A percentile compares a stretch with the other conserved stretches of the same genome.
Conservation (phyloP, 768 basidiomycete species). For the Lyophyllum decastes region DNA sequence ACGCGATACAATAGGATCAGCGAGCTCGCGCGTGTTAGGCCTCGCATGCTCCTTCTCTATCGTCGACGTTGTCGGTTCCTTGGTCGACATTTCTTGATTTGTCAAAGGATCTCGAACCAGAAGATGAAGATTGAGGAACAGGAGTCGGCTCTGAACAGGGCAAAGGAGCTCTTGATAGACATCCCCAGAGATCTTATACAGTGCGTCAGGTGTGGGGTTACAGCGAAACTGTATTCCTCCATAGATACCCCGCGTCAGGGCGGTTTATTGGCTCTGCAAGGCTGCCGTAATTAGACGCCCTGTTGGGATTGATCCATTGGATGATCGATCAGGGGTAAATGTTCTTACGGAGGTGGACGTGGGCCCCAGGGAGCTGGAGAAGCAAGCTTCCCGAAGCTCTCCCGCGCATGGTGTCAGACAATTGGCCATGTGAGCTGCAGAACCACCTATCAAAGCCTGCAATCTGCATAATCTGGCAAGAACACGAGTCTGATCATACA, state of each 20-base stretch:
- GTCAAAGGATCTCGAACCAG: neutral
- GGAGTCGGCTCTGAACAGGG: neutral
- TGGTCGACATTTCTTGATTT: conserved; percentile 7
- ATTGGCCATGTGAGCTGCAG: neutral
- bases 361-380: conserved; percentile 3
- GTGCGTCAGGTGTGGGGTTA: neutral
- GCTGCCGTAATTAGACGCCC: neutral
- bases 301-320: neutral
- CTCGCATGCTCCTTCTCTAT: conserved; percentile 8
- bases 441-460: neutral
- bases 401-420: neutral
- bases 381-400: neutral
- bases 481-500: neutral
- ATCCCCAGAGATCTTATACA: neutral
- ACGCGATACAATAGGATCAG: conserved; percentile 38
- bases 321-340: neutral
- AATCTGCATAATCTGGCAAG: neutral
- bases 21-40: conserved; percentile 7
- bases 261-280: neutral
- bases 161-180: conserved; percentile 1
- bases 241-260: conserved; percentile 1
- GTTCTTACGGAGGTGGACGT: neutral
- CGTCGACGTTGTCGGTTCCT: neutral
- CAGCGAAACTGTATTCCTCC: neutral
- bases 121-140: neutral